phyloP scores from a whole-genome alignment of 2,329 filamentous ascomycete species.

The Trichoderma lentiforme region DNA sequence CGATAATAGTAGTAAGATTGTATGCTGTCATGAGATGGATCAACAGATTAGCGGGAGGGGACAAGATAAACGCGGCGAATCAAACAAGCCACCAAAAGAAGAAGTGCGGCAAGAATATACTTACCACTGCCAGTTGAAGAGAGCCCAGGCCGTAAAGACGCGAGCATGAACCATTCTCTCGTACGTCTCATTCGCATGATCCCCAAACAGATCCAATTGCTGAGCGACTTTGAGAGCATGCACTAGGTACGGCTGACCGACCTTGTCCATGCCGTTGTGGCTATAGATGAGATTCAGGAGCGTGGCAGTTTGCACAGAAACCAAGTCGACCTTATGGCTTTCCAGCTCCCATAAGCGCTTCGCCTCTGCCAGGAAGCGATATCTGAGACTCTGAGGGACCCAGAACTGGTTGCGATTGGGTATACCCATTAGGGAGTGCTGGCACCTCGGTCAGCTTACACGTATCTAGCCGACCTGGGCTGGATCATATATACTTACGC shows the following conservation, averaged over 20 bases:
- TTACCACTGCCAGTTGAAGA: constrained; percentile 35
- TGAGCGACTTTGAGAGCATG: constrained; percentile 31
- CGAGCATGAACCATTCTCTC: constrained; percentile 14
- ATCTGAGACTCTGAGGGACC: constrained; percentile 33
- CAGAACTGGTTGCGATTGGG: constrained; percentile 28
- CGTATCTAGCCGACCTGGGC: not conserved
- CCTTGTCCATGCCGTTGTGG: constrained; percentile 32
- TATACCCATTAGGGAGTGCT: constrained; percentile 6
- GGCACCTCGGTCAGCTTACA: not conserved
- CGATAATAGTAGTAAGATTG: constrained; percentile 15
- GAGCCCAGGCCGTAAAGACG: constrained; percentile 33
- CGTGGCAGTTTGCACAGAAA: constrained; percentile 33
- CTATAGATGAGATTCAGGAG: constrained; percentile 31
- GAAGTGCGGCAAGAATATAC: not conserved
- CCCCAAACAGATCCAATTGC: constrained; percentile 29
- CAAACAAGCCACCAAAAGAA: not conserved
- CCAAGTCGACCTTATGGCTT: constrained; percentile 25
- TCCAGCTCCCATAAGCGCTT: constrained; percentile 36
- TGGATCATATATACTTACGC: constrained; percentile 26
- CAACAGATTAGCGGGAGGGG: not conserved
- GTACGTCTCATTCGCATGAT: not conserved
- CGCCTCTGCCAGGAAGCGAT: constrained; percentile 37
- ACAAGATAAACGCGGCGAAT: not conserved
- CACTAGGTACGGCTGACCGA: constrained; percentile 31
- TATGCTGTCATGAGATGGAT: not conserved